A percentile compares a stretch with the other conserved stretches of the same genome.
phyloP scores from a whole-genome alignment of 192 early-diverging fungal genomes.

The Phlyctochytrium planicorne region DNA sequence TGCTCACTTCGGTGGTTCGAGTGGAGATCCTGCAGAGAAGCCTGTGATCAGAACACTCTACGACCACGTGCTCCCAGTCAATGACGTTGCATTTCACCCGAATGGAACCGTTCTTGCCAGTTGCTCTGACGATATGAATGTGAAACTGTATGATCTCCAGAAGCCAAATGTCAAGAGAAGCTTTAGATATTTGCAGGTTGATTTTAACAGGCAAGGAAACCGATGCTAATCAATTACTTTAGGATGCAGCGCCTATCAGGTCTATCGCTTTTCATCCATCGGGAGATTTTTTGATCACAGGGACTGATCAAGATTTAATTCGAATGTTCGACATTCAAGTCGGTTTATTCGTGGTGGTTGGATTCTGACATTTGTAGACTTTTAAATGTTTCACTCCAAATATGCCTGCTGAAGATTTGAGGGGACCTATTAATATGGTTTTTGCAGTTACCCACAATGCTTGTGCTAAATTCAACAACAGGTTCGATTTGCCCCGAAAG shows the following conservation, averaged over 20 bases:
- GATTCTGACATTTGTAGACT: too few relatives aligned
- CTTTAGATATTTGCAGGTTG: slow-evolving; percentile 78
- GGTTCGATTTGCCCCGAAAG: slow-evolving; percentile 72
- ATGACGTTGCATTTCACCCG: slow-evolving; percentile 87
- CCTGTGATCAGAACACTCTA: slow-evolving; percentile 89
- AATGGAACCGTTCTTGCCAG: slow-evolving; percentile 87
- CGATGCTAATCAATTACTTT: background rate
- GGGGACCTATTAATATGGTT: slow-evolving; percentile 52
- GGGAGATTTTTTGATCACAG: slow-evolving; percentile 75
- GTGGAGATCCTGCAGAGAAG: slow-evolving; percentile 58
- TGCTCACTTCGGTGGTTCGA: slow-evolving; percentile 27
- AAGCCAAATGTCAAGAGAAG: slow-evolving; percentile 77
- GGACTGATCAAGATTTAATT: slow-evolving; percentile 74
- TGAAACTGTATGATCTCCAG: slow-evolving; percentile 89
- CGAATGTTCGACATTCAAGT: slow-evolving; percentile 81
- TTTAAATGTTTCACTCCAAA: slow-evolving; percentile 75
- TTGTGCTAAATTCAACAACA: slow-evolving; percentile 22
- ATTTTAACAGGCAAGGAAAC: too few relatives aligned
- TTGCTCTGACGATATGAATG: slow-evolving; percentile 78
- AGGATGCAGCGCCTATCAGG: slow-evolving; percentile 75
- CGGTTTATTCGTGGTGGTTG: too few relatives aligned
- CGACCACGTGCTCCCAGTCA: slow-evolving; percentile 79
- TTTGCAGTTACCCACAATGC: slow-evolving; percentile 12
- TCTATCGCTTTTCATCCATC: slow-evolving; percentile 91
- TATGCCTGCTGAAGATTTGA: slow-evolving; percentile 42